phyloP scores from a whole-genome alignment of 345 rosid species.

The Citrus cavaleriei region DNA sequence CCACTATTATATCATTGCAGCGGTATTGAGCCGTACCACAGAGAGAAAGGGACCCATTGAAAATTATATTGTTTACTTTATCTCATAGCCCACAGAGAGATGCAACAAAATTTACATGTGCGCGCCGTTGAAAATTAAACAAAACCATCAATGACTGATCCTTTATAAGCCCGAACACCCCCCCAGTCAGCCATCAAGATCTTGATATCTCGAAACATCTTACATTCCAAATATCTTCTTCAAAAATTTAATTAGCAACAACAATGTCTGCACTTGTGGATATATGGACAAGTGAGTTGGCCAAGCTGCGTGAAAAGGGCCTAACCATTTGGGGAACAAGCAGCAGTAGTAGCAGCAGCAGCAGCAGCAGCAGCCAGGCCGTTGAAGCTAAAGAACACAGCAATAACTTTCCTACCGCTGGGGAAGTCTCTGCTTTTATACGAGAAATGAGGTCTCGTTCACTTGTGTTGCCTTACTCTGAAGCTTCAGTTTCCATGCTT shows the following conservation, averaged over 20 bases:
- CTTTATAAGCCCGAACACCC: too few species aligned
- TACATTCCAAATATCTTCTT: too few species aligned
- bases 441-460: neutral
- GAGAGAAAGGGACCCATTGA: neutral
- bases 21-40: neutral
- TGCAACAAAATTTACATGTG: neutral
- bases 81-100: neutral
- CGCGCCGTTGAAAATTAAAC: neutral
- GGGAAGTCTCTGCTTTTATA: neutral
- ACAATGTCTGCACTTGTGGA: constrained; percentile 47
- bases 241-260: neutral
- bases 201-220: too few species aligned
- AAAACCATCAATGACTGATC: neutral
- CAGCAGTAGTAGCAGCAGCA: too few species aligned
- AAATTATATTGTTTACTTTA: neutral
- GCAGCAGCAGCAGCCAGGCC: too few species aligned
- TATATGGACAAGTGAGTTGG: constrained; percentile 36
- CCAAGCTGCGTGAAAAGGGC: constrained; percentile 37
- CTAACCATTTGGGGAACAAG: constrained; percentile 12
- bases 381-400: too few species aligned
- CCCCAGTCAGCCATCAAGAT: too few species aligned
- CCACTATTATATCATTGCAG: neutral
- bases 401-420: too few species aligned
- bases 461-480: constrained; percentile 6
- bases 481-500: constrained; percentile 30